A percentile compares a stretch with the other conserved stretches of the same genome.
Evolutionary conservation across 1,284 basidiomycete species (phyloP).

Genomic region (Taiwanofungus camphoratus): DNA sequence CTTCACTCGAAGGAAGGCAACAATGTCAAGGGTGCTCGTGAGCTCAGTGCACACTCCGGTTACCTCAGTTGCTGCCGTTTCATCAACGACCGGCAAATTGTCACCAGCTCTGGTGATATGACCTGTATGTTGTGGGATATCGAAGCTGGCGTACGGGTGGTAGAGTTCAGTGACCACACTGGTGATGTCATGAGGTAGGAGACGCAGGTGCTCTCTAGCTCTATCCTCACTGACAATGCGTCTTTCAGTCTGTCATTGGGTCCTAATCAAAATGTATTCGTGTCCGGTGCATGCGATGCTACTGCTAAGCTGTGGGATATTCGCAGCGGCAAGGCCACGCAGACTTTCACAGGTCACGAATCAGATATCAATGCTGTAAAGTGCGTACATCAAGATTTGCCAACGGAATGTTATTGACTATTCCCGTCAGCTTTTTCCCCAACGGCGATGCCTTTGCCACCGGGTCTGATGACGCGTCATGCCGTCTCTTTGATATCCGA

Average conservation of each 20-base stretch:
- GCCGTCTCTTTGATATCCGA: constrained; percentile 95
- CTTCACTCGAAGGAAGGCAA: constrained; percentile 71
- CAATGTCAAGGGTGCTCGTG: constrained; percentile 76
- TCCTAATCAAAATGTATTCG: constrained; percentile 93
- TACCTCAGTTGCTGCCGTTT: constrained; percentile 98
- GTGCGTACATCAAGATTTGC: constrained; percentile 45
- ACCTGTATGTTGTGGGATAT: constrained; percentile 99
- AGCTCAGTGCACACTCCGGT: constrained; percentile 94
- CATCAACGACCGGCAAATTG: constrained; percentile 96
- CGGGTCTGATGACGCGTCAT: constrained; percentile 98
- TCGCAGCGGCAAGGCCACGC: constrained; percentile 91
- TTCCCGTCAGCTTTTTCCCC: constrained; percentile 83
- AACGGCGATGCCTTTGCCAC: constrained; percentile 99
- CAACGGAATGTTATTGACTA: constrained; percentile 5
- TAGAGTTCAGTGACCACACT: constrained; percentile 98
- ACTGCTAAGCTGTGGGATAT: constrained; percentile 99
- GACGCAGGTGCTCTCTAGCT: constrained; percentile 18
- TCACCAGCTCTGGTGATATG: constrained; percentile 98
- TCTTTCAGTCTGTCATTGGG: constrained; percentile 81
- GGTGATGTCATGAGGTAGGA: constrained; percentile 99
- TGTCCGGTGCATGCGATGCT: constrained; percentile 97
- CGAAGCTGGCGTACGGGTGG: constrained; percentile 90
- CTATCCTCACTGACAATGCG: constrained; percentile 10
- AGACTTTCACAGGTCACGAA: constrained; percentile 98
- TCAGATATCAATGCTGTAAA: constrained; percentile 99